A percentile compares a stretch with the other conserved stretches of the same genome.
Evolutionary conservation across 306 rosid species (phyloP).

Genomic region (Quercus rubra): DNA sequence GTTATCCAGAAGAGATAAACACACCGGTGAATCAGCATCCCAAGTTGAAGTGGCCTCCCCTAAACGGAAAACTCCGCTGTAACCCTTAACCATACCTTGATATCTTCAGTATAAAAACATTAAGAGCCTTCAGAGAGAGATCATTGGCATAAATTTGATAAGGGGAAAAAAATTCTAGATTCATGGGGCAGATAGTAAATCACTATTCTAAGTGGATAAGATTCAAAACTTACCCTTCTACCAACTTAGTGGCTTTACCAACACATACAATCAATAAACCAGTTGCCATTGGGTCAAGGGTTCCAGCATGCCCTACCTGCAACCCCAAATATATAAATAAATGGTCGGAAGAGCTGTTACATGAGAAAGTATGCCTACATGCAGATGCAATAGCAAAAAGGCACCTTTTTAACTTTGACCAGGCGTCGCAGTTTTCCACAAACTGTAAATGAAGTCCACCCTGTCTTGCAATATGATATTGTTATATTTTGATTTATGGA

Average conservation of each 20-base stretch:
- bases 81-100: slow-evolving; percentile 94
- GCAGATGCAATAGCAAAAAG: background rate
- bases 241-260: slow-evolving; percentile 93
- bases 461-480: slow-evolving; percentile 37
- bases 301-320: slow-evolving; percentile 98
- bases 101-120: slow-evolving; percentile 49
- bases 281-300: slow-evolving; percentile 99
- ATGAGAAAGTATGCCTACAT: background rate
- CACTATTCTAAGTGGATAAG: slow-evolving; percentile 2
- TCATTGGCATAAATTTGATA: slow-evolving; percentile 2
- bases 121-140: slow-evolving; percentile 17
- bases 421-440: slow-evolving; percentile 96
- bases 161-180: background rate
- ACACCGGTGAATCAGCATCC: slow-evolving; percentile 96
- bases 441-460: slow-evolving; percentile 98
- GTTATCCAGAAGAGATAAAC: slow-evolving; percentile 30
- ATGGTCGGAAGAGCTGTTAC: slow-evolving; percentile 1
- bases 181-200: slow-evolving; percentile 1
- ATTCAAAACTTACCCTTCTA: slow-evolving; percentile 56
- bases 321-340: slow-evolving; percentile 18
- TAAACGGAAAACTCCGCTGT: slow-evolving; percentile 88
- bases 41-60: slow-evolving; percentile 99
- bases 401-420: slow-evolving; percentile 91
- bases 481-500: background rate
- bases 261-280: slow-evolving; percentile 93